These are phyloP conservation scores for Nemania diffusa DNA, from an alignment of 2,329 filamentous ascomycete genomes.

Conservation along the genomic window DNA sequence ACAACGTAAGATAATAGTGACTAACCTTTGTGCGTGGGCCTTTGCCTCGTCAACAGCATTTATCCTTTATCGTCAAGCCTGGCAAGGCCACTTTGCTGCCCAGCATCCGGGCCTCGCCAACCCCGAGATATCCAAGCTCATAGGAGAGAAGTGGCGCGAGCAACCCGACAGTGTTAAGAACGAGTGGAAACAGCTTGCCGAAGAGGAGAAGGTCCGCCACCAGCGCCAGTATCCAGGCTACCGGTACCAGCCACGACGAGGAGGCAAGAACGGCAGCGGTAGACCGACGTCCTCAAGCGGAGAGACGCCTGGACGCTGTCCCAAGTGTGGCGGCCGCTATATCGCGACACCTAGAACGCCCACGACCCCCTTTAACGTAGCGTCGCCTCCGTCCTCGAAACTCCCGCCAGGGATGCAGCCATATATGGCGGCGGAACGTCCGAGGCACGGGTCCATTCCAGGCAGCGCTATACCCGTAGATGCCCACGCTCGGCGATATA, in stretches of 20 bases:
- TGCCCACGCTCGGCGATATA: conserved; percentile 71
- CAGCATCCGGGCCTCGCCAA: conserved; percentile 91
- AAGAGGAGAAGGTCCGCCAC: conserved; percentile 92
- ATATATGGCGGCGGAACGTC: conserved; percentile 46
- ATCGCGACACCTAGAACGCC: conserved; percentile 72
- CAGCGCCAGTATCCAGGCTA: conserved; percentile 92
- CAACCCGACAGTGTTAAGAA: conserved; percentile 79
- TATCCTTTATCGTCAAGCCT: conserved; percentile 94
- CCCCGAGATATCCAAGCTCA: conserved; percentile 96
- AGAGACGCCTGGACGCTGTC: conserved; percentile 69
- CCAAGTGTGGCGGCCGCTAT: conserved; percentile 76
- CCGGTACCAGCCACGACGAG: conserved; percentile 87
- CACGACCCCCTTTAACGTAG: conserved; percentile 57
- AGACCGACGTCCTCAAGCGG: conserved; percentile 47
- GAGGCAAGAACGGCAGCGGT: conserved; percentile 52
- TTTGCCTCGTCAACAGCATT: conserved; percentile 72
- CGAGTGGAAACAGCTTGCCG: conserved; percentile 88
- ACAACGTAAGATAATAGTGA: conserved; percentile 26
- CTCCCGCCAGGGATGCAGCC: conserved; percentile 38
- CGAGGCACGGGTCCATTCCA: conserved; percentile 46
- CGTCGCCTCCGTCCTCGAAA: conserved; percentile 48
- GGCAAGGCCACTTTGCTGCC: conserved; percentile 83
- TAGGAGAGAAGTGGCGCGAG: conserved; percentile 89
- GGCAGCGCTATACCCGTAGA: conserved; percentile 58
- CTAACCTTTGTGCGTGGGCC: conserved; percentile 39